Evolutionary conservation across 163 green algal species (phyloP), one percentile per base, ranked within the genome.

Genomic region (Picocystis sp.): DNA sequence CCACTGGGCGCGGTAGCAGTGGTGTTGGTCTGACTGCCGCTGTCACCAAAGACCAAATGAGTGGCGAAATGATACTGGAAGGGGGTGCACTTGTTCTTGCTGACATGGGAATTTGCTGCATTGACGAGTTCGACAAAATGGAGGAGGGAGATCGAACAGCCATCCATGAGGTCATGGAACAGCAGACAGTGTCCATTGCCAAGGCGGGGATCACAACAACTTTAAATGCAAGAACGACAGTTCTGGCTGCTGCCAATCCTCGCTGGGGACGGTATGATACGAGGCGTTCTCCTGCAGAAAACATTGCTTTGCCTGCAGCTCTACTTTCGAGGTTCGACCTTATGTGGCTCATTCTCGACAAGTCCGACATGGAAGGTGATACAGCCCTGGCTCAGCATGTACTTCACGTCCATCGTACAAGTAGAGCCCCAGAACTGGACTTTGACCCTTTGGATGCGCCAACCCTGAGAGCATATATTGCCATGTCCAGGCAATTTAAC

Each of bases 111-210:
- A 87, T 98, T 56, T 95, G 85, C 74, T 94, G 84, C 71, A 98
- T 98, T 52, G 88, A 97, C 50, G 88, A 97, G 75, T 97, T 97
- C 70, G 89, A 97, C 70, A 97, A 98, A 74, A 98, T 98, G 89
- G 89, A 98, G 56, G 89, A 98, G 56, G 61, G 53, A 8, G 89
- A 98, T 74, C 72, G 89, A 11, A 97, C 89, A 5, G 84, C 90
- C 47, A 96, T 98, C 49, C 89, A 98, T 65, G 89, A 98, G 78
- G 88, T 91, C 14, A 94, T 94, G 84, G 84, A 94, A 73, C 84
- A 94, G 72, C 84, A 94, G 75, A 93, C 84, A 13, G 84, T 93
- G 45, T 86, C 67, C 72, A 98, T 98, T 57, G 89, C 89, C 58
- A 98, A 98, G 74, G 89, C 89, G 0, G 89, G 89, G 53, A 96